Conservation (phyloP, 495 filamentous ascomycete species). For the Lasiosphaeriaceae sp. region DNA sequence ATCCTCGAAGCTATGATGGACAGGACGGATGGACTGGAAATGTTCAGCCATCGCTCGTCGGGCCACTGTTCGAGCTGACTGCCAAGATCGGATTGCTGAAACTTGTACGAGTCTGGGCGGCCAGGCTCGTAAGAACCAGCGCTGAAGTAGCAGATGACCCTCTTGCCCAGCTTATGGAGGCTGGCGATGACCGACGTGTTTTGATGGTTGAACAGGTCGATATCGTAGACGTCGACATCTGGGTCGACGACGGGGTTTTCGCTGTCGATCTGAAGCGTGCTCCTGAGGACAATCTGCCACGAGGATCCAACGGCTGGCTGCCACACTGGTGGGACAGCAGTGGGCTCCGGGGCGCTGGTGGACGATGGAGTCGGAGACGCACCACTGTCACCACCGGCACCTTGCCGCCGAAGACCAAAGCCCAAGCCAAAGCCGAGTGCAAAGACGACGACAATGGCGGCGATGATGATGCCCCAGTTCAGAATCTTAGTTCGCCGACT, state of each 20-base stretch:
- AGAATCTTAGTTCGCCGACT: too few relatives aligned
- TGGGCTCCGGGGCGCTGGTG: neutral
- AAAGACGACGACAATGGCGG: slow-evolving; percentile 8
- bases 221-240: slow-evolving; percentile 28
- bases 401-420: slow-evolving; percentile 14
- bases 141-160: slow-evolving; percentile 69
- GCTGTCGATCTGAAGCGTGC: slow-evolving; percentile 29
- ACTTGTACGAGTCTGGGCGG: slow-evolving; percentile 53
- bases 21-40: slow-evolving; percentile 52
- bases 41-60: slow-evolving; percentile 64
- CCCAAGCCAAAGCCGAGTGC: slow-evolving; percentile 20
- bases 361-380: neutral
- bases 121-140: slow-evolving; percentile 58
- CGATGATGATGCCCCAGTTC: too few relatives aligned
- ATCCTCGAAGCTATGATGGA: slow-evolving; percentile 56
- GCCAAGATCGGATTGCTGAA: slow-evolving; percentile 50
- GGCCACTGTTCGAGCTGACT: slow-evolving; percentile 56
- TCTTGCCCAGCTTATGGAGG: slow-evolving; percentile 28
- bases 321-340: slow-evolving; percentile 16
- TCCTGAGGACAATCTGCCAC: slow-evolving; percentile 30
- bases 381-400: neutral
- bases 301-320: slow-evolving; percentile 12
- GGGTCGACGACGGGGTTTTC: slow-evolving; percentile 24
- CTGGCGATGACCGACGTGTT: slow-evolving; percentile 17
- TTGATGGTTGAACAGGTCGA: slow-evolving; percentile 25